Conservation (phyloP, 2,329 filamentous ascomycete species). For the Tolypocladium ophioglossoides region DNA sequence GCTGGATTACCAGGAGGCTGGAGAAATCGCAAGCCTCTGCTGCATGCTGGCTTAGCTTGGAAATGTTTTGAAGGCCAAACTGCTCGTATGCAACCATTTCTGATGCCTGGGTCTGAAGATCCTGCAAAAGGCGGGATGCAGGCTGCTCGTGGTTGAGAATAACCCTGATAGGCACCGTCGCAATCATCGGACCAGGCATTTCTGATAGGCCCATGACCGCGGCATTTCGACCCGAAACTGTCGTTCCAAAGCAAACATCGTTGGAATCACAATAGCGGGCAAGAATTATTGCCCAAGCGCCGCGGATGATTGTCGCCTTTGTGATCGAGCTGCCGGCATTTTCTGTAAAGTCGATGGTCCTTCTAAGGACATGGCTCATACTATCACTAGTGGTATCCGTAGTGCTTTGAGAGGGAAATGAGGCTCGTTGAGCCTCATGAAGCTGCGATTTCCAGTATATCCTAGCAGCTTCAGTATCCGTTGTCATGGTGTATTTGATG, state of each 20-base stretch:
- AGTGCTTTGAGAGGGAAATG: not conserved
- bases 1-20: not conserved
- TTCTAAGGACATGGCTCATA: not conserved
- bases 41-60: not conserved
- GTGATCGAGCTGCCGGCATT: not conserved
- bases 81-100: constrained; percentile 10
- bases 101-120: constrained; percentile 7
- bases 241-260: constrained; percentile 14
- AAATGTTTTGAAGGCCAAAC: constrained; percentile 7
- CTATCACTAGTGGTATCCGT: not conserved
- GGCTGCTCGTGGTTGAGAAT: constrained; percentile 1
- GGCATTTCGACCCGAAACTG: constrained; percentile 13
- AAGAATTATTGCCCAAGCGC: constrained; percentile 16
- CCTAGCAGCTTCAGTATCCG: not conserved
- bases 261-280: constrained; percentile 7
- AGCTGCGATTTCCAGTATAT: not conserved
- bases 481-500: not conserved
- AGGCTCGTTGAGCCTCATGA: not conserved
- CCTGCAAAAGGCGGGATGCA: constrained; percentile 5
- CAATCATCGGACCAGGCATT: constrained; percentile 11
- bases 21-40: constrained; percentile 1
- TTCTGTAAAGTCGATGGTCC: not conserved
- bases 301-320: constrained; percentile 11
- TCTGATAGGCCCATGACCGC: constrained; percentile 9
- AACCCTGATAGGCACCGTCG: constrained; percentile 8